Base-by-base conservation (phyloP, 1,284 basidiomycete species). In the Afroboletus lepidellus region DNA sequence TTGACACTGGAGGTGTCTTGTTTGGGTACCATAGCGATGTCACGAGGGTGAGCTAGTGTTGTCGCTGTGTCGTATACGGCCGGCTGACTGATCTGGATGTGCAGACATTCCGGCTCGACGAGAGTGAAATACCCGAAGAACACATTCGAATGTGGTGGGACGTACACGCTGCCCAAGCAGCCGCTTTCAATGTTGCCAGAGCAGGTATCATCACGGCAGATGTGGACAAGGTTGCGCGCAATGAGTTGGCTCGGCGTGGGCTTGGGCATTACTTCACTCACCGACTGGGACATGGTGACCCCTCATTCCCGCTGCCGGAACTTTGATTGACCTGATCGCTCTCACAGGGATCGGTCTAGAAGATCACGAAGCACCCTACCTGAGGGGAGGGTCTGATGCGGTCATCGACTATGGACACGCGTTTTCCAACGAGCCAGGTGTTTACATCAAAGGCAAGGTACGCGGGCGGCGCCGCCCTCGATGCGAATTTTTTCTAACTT, bases 401-500 rank as follows among this genome's bases (percentile, higher is more conserved):
- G 59, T 78, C 23, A 80, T 92, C 47, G 70, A 78, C 41, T 67
- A 68, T 0, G 89, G 90, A 1, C 84, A 92, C 62, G 77, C 85
- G 0, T 92, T 94, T 70, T 91, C 87, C 8, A 77, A 92, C 60
- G 91, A 94, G 67, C 92, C 91, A 2, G 90, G 91, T 0, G 75
- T 94, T 27, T 94, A 94, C 68, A 86, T 93, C 48, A 79, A 87
- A 57, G 83, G 79, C 34, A 75, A 87, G 69, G 84, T 91, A 48
- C 23, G 75, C 61, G 34, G 46, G 20, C 27, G 25, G 15, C 13
- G 25, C 30, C 21, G 34, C 30, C n/a, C 15, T 32, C 53, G 32
- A 46, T 32, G 13, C 24, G 16, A 43, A 49, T 33, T 42, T n/a
- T 39, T 42, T 36, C 56, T 51, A 43, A 38, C 46, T 50, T 56